phyloP scores from a whole-genome alignment of 768 basidiomycete genomes.

The Paxillus involutus region DNA sequence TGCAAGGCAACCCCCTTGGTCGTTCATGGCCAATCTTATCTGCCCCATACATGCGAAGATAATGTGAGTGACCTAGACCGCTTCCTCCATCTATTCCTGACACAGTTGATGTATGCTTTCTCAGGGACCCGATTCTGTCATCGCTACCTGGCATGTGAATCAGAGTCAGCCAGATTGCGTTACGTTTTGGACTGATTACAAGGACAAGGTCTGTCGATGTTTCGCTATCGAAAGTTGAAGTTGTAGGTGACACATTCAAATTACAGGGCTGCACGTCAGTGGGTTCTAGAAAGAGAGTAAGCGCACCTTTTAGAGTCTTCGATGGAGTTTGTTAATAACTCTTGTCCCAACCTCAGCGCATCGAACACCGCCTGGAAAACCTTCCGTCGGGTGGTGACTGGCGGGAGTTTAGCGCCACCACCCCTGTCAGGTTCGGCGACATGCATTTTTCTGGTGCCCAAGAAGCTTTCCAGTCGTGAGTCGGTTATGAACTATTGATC shows the following conservation, averaged over 20 bases:
- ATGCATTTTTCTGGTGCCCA: slow-evolving; percentile 27
- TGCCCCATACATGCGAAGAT: too few species aligned
- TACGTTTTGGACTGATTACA: slow-evolving; percentile 23
- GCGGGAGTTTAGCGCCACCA: slow-evolving; percentile 35
- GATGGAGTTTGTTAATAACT: background rate
- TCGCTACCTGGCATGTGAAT: too few species aligned
- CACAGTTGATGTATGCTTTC: too few species aligned
- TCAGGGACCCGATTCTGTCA: too few species aligned
- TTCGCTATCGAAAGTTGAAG: background rate
- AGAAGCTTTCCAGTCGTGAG: background rate
- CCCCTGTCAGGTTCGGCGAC: slow-evolving; percentile 24
- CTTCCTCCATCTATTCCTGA: too few species aligned
- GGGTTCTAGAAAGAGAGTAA: slow-evolving; percentile 26
- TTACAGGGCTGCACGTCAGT: slow-evolving; percentile 25
- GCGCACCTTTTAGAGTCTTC: background rate
- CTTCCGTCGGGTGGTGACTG: slow-evolving; percentile 29
- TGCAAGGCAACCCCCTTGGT: too few species aligned
- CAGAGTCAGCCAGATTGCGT: too few species aligned
- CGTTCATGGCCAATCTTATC: too few species aligned
- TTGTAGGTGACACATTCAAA: background rate
- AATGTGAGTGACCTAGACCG: too few species aligned
- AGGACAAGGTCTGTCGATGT: background rate
- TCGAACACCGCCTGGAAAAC: slow-evolving; percentile 29
- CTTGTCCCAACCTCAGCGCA: slow-evolving; percentile 17
- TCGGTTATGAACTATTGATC: too few species aligned